Evolutionary conservation across 768 basidiomycete genomes (phyloP).

Genomic region (Auricularia sp.): DNA sequence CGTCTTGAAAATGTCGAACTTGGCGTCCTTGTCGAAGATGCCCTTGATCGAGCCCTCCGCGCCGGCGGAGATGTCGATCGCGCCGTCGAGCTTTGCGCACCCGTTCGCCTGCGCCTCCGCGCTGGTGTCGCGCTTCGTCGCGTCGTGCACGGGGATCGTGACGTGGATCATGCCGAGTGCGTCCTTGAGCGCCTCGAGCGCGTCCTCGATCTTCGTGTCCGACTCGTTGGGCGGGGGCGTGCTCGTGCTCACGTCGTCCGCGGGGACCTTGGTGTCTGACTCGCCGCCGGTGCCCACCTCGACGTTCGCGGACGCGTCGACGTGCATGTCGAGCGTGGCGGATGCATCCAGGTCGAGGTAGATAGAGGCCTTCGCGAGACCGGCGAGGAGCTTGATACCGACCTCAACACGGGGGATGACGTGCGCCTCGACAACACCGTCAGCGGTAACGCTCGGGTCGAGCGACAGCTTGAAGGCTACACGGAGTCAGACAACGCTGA

Average conservation of each 20-base stretch:
- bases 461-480: constrained; percentile 33
- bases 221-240: no score
- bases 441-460: constrained; percentile 29
- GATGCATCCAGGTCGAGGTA: constrained; percentile 30
- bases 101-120: constrained; percentile 28
- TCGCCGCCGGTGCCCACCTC: neutral
- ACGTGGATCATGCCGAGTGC: no score
- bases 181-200: no score
- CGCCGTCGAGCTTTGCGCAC: constrained; percentile 27
- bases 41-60: constrained; percentile 31
- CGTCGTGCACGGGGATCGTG: neutral
- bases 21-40: constrained; percentile 25
- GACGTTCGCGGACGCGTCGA: constrained; percentile 12
- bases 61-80: constrained; percentile 29
- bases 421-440: constrained; percentile 35
- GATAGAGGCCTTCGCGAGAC: constrained; percentile 26
- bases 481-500: neutral
- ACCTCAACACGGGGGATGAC: constrained; percentile 37
- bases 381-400: constrained; percentile 32
- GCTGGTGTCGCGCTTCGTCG: neutral
- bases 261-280: neutral
- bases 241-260: no score
- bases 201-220: no score
- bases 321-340: constrained; percentile 18
- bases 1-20: constrained; percentile 26